phyloP scores from a whole-genome alignment of 75 land plant species.

The Cunninghamia lanceolata region DNA sequence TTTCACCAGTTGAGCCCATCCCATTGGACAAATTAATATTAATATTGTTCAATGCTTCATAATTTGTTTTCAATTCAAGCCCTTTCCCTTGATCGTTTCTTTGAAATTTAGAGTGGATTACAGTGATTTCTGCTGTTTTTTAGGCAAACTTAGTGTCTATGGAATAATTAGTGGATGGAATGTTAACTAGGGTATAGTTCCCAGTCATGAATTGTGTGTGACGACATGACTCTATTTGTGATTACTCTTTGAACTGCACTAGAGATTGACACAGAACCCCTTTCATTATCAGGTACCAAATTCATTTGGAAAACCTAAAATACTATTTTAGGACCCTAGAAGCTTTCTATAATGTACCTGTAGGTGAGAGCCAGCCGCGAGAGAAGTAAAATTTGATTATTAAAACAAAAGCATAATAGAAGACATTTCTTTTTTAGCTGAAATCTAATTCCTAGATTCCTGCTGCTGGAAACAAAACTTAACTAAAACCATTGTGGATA shows the following conservation, averaged over 20 bases:
- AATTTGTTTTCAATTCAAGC: background rate
- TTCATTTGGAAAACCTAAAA: background rate
- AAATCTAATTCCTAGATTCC: background rate
- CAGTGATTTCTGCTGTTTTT: background rate
- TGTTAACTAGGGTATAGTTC: background rate
- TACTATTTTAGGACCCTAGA: background rate
- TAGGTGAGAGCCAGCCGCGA: no score
- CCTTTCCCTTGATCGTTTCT: background rate
- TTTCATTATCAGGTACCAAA: background rate
- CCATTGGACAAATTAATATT: no score
- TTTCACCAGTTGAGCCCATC: no score
- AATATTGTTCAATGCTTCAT: background rate
- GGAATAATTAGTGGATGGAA: background rate
- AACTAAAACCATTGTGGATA: no score
- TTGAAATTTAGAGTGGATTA: background rate
- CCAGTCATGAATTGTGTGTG: background rate
- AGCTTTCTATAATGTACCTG: background rate
- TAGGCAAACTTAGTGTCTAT: background rate
- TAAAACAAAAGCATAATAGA: background rate
- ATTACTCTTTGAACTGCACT: background rate
- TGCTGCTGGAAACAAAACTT: background rate
- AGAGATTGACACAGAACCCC: background rate
- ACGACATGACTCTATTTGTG: background rate
- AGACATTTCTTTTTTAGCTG: background rate
- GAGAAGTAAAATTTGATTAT: background rate